Base-by-base conservation (phyloP, 805 yeast species). In the Suhomyces vadensis region DNA sequence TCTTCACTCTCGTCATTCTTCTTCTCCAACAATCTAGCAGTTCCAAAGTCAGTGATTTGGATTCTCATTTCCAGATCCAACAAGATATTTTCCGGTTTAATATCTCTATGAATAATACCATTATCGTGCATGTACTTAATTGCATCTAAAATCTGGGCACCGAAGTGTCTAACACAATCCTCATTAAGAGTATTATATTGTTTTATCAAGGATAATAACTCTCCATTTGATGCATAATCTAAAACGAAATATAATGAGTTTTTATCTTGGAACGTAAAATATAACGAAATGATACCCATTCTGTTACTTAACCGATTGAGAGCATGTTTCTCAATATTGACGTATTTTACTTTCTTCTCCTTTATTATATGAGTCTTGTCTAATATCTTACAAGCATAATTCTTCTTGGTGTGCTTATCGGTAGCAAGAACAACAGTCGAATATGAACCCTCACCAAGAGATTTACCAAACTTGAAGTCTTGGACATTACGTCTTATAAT, bases 321-420 rank as follows among this genome's bases (percentile, higher is more conserved):
- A 0, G 95, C 86, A 57, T 83, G 84, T 56, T 87, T 87, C 57
- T 87, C 95, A 43, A 87, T 84, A 58, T 85, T 86, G 39, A 87
- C 95, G 60, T 87, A 87, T 58, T 87, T 86, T 24, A 86, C 94
- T 57, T 87, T 87, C 61, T 86, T 87, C 57, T 87, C 95, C 51
- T 79, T 82, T 43, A 87, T 85, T 39, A 87, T 80, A 57, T 87
- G 92, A 44, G 85, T 75, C 59, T 87, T 87, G 60, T 83, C 89
- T 44, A 87, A 65, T 3, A 86, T 78, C 59, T 87, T 87, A 8
- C 87, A 83, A 1, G 95, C 95, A 60, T 82, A 87, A 66, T 80
- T 64, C 59, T 73, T 63, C 61, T 77, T 36, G 73, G 81, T 43
- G 75, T 69, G 58, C 69, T 76, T 46, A 77, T 84, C 56, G 63